phyloP scores from a whole-genome alignment of 805 yeast species.

The Candida insectorum region DNA sequence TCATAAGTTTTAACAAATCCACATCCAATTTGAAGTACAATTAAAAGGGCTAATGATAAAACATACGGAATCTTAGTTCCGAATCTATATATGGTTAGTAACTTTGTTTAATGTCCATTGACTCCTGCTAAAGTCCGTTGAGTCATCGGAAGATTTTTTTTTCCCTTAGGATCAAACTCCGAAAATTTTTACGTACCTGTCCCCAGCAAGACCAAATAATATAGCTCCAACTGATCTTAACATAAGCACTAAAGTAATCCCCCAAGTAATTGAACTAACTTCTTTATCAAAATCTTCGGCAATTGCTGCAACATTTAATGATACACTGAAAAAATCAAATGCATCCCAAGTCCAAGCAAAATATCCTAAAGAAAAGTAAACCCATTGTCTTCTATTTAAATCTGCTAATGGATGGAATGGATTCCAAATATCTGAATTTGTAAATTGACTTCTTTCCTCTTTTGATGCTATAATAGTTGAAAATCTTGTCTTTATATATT shows the following conservation, averaged over 20 bases:
- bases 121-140: neutral
- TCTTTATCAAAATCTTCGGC: conserved; percentile 37
- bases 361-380: conserved; percentile 51
- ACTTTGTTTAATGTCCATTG: neutral
- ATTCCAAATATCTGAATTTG: conserved; percentile 46
- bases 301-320: conserved; percentile 46
- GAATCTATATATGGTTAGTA: conserved; percentile 11
- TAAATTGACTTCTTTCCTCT: conserved; percentile 31
- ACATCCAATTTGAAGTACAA: conserved; percentile 57
- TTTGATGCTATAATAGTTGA: conserved; percentile 48
- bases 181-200: conserved; percentile 32
- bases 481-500: conserved; percentile 43
- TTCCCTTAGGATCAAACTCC: no score
- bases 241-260: conserved; percentile 66
- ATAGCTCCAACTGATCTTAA: conserved; percentile 64
- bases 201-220: conserved; percentile 58
- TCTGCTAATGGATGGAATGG: conserved; percentile 57
- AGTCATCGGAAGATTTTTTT: neutral
- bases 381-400: conserved; percentile 55
- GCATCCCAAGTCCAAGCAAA: conserved; percentile 66
- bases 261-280: conserved; percentile 59
- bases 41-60: conserved; percentile 42
- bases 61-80: conserved; percentile 62
- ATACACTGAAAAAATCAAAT: conserved; percentile 58
- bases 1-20: conserved; percentile 56